These are phyloP conservation scores for Metschnikowia reukaufii DNA, from an alignment of 805 yeast species.

Conservation along the genomic window DNA sequence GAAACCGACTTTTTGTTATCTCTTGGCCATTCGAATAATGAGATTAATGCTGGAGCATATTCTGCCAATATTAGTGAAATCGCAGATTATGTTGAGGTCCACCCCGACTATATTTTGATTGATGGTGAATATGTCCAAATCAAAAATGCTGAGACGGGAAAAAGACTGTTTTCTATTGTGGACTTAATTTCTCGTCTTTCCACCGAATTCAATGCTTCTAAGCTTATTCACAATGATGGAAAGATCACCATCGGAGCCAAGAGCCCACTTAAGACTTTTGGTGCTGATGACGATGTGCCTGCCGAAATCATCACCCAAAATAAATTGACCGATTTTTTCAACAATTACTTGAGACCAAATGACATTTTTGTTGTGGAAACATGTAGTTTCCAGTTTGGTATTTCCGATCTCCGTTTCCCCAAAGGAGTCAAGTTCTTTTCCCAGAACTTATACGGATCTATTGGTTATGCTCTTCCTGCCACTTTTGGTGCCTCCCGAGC, in stretches of 20 bases:
- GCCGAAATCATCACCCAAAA: slow-evolving; percentile 27
- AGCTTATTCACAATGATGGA: slow-evolving; percentile 12
- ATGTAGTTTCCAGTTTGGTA: slow-evolving; percentile 77
- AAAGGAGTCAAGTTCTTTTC: slow-evolving; percentile 50
- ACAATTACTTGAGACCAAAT: slow-evolving; percentile 48
- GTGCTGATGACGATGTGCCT: slow-evolving; percentile 8
- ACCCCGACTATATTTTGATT: slow-evolving; percentile 43
- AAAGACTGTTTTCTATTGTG: slow-evolving; percentile 28
- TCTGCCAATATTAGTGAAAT: slow-evolving; percentile 24
- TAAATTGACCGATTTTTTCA: slow-evolving; percentile 36
- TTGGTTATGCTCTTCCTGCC: slow-evolving; percentile 87
- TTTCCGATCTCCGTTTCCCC: slow-evolving; percentile 67
- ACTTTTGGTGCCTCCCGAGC: slow-evolving; percentile 82
- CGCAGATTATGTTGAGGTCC: slow-evolving; percentile 33
- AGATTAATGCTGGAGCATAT: slow-evolving; percentile 32
- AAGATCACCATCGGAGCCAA: slow-evolving; percentile 19
- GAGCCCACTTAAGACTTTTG: slow-evolving; percentile 13
- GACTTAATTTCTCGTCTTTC: slow-evolving; percentile 37
- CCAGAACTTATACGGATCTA: slow-evolving; percentile 79
- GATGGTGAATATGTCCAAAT: slow-evolving; percentile 27
- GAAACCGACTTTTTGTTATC: slow-evolving; percentile 66
- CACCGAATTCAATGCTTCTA: slow-evolving; percentile 18
- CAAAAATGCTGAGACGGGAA: slow-evolving; percentile 24
- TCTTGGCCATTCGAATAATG: slow-evolving; percentile 59
- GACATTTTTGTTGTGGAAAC: slow-evolving; percentile 82